Evolutionary conservation across 306 rosid genomes (phyloP), one percentile per base, ranked within the genome.

Genomic region (Cucurbita maxima): DNA sequence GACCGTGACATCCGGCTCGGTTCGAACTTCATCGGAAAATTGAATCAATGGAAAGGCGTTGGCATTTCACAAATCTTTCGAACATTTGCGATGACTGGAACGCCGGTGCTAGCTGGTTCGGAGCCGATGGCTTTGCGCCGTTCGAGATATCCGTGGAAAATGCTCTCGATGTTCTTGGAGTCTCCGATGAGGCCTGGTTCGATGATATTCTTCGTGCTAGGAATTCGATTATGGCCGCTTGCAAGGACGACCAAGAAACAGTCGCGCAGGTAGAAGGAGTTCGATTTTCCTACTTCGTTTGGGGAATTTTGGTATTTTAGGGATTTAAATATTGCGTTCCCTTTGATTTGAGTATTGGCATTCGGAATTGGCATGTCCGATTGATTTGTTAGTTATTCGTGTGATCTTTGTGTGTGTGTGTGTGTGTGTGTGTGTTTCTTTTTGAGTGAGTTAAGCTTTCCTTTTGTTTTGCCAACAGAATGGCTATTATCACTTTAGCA

Each of bases 131-230:
- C 89, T 85, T 95, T 16, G 84, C 82, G 36, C 92, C 97, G 79
- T 89, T 77, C 74, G 96, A 91, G 86, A 94, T 91, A 96, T 89
- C 99, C 9, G 86, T 94, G 12, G 99, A 94, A 75, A 94, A 72
- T 84, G 97, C 97, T 43, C 87, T 89, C 58, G 86, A 90, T 84
- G 87, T 94, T 37, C 86, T 94, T 44, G 97, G 99, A n/a, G 99
- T 94, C 3, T 56, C 97, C 13, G 99, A 94, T 50, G 91, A 88
- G 5, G 99, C 92, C 74, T 85, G 97, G 51, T 91, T 94, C 71
- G 95, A 91, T 3, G 99, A 91, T 5, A 94, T 91, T 73, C 99
- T 94, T 38, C 97, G 96, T 76, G 97, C 99, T 73, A 94, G 89
- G 83, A 91, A 89, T 45, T 76, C 87, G 22, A 83, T 83, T 76